Percentiles rank a stretch among this genome's conserved stretches.
phyloP scores from a whole-genome alignment of 1,139 yeast species.

The Pichia sp. region DNA sequence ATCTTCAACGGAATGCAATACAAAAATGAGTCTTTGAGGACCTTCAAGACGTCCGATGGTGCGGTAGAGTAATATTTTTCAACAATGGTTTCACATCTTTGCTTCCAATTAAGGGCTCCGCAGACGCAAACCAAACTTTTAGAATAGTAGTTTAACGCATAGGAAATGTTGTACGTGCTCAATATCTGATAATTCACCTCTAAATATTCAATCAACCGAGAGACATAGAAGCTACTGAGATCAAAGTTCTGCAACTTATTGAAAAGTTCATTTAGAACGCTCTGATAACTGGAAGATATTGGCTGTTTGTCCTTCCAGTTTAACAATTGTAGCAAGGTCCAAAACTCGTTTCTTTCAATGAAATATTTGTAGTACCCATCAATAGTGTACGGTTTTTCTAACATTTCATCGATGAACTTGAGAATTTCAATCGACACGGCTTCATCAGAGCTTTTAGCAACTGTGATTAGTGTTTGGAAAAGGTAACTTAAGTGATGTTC shows the following conservation, averaged over 20 bases:
- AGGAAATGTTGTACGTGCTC: slow-evolving; percentile 21
- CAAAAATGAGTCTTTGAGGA: slow-evolving; percentile 43
- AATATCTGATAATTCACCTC: slow-evolving; percentile 19
- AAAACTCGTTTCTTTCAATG: slow-evolving; percentile 19
- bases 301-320: slow-evolving; percentile 6
- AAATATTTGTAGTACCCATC: slow-evolving; percentile 15
- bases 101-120: slow-evolving; percentile 50
- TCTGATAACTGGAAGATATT: slow-evolving; percentile 8
- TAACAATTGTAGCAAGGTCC: slow-evolving; percentile 20
- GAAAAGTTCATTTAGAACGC: slow-evolving; percentile 16
- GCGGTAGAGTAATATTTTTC: slow-evolving; percentile 45
- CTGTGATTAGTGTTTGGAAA: slow-evolving; percentile 17
- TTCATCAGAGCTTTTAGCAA: slow-evolving; percentile 13
- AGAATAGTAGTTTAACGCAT: slow-evolving; percentile 36
- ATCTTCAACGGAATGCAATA: slow-evolving; percentile 32
- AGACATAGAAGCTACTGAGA: slow-evolving; percentile 8
- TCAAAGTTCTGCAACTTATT: slow-evolving; percentile 20
- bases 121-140: slow-evolving; percentile 54
- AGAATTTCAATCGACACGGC: slow-evolving; percentile 19
- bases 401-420: slow-evolving; percentile 17
- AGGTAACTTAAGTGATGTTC: slow-evolving; percentile 19
- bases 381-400: slow-evolving; percentile 19
- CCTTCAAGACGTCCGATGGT: slow-evolving; percentile 40
- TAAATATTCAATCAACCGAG: slow-evolving; percentile 17
- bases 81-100: slow-evolving; percentile 44